Evolutionary conservation across 345 rosid genomes (phyloP).

Genomic region (Linum lewisii): DNA sequence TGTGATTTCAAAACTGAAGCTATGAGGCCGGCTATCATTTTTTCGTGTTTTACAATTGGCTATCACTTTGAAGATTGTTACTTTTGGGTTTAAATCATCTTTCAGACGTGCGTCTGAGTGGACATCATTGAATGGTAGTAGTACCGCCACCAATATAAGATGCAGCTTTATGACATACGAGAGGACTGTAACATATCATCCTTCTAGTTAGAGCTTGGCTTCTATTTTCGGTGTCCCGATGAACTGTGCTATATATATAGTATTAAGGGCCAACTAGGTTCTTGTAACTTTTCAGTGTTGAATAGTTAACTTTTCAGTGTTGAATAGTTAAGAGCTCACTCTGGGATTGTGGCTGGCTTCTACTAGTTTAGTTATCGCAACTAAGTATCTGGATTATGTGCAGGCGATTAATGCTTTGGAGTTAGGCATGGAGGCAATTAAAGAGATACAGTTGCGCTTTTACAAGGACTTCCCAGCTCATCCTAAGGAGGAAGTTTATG

Average conservation of each 20-base stretch:
- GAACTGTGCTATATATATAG: too few species aligned
- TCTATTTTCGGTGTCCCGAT: too few species aligned
- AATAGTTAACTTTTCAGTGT: too few species aligned
- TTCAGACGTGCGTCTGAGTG: too few species aligned
- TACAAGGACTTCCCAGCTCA: slow-evolving; percentile 89
- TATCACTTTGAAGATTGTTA: too few species aligned
- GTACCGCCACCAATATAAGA: background rate
- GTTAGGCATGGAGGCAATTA: slow-evolving; percentile 81
- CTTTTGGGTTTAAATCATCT: too few species aligned
- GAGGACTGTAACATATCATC: background rate
- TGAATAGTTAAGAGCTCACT: background rate
- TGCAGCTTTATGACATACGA: background rate
- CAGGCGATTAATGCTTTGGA: slow-evolving; percentile 93
- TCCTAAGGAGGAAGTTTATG: slow-evolving; percentile 60
- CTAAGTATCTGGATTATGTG: slow-evolving; percentile 12
- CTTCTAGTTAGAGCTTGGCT: background rate
- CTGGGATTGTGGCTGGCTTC: background rate
- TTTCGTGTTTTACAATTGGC: too few species aligned
- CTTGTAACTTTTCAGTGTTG: too few species aligned
- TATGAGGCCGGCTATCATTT: too few species aligned
- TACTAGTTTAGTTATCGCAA: slow-evolving; percentile 2
- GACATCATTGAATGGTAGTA: too few species aligned
- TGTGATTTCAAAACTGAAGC: too few species aligned
- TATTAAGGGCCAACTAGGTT: too few species aligned
- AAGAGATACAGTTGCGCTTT: slow-evolving; percentile 69